Base-by-base conservation (phyloP, 176 grass and related monocot species). In the Avena insularis region DNA sequence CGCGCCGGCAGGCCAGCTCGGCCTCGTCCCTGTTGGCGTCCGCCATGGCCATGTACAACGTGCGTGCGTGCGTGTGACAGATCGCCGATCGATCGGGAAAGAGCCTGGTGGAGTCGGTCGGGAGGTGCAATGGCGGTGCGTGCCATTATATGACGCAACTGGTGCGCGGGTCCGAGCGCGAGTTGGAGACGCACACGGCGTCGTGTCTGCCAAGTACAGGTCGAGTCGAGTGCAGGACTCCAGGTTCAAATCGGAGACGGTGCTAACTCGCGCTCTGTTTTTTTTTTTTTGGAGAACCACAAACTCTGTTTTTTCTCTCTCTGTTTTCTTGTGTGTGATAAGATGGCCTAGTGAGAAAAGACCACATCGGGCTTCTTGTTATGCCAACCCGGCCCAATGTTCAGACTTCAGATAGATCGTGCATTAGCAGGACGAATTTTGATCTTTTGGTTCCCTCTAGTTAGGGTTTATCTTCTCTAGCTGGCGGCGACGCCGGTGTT, bases 11-110 rank as follows among this genome's bases (percentile, higher is more conserved):
- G 0, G 75, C 82, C 55, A 78, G 20, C 87, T 84, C 87, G 40
- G 87, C 85, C 75, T 56, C 75, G 23, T 77, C 75, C 50, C 75
- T 77, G 50, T 56, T 77, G 16, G 75, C 50, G 27, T 33, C 75
- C 50, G 23, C 60, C 25, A 23, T 29, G 40, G 40, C 40, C 40
- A 43, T 61, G 14, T 60, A 66, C 40, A 1, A 43, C 3, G 38
- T 38, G 38, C 40, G 40, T 8, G 36, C 14, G 47, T 10, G 23
- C 73, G 16, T 71, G 3, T 35, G 15, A 45, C 1, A 35, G 15
- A 8, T 69, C 66, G 35, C 20, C n/a, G 58, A 36, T 75, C 72
- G 72, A 54, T 51, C 23, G 48, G 0, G 46, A 67, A 29, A 67
- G 64, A 67, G 64, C 14, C 29, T 35, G 4, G 64, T 67, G 29